These are phyloP conservation scores for Sclerotinia sclerotiorum DNA, from an alignment of 2,329 filamentous ascomycete genomes.

Conservation along the genomic window DNA sequence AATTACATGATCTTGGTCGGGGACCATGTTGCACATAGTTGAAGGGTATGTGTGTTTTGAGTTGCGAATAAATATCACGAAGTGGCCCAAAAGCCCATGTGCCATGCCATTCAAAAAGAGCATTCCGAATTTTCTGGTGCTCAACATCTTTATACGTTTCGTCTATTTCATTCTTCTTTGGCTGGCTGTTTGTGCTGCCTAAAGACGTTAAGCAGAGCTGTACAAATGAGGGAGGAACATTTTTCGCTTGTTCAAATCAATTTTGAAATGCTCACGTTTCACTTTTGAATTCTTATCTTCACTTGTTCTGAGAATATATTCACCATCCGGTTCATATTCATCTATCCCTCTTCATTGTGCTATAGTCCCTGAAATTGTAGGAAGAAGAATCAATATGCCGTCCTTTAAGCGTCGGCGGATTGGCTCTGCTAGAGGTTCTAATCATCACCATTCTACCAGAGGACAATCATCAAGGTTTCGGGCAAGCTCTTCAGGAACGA, in stretches of 20 bases:
- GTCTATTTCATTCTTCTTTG: background rate
- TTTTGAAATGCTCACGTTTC: background rate
- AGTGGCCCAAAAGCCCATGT: constrained; percentile 7
- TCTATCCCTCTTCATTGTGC: background rate
- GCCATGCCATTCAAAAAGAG: background rate
- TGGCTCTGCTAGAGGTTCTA: constrained; percentile 22
- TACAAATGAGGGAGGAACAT: background rate
- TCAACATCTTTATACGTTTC: background rate
- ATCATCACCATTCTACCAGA: constrained; percentile 25
- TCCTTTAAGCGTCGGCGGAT: constrained; percentile 35
- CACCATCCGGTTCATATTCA: background rate
- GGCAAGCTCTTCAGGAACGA: constrained; percentile 28
- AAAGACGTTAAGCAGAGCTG: background rate
- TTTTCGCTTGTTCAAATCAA: constrained; percentile 8
- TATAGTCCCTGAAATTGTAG: background rate
- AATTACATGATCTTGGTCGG: background rate
- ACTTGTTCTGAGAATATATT: background rate
- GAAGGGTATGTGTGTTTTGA: background rate
- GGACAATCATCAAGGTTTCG: constrained; percentile 22
- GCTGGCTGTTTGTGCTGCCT: background rate
- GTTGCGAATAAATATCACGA: background rate
- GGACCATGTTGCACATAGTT: background rate
- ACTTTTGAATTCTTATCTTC: background rate
- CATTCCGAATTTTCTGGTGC: background rate
- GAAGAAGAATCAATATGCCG: constrained; percentile 11